phyloP scores from a whole-genome alignment of 2,329 filamentous ascomycete species.

The Cladophialophora psammophila region DNA sequence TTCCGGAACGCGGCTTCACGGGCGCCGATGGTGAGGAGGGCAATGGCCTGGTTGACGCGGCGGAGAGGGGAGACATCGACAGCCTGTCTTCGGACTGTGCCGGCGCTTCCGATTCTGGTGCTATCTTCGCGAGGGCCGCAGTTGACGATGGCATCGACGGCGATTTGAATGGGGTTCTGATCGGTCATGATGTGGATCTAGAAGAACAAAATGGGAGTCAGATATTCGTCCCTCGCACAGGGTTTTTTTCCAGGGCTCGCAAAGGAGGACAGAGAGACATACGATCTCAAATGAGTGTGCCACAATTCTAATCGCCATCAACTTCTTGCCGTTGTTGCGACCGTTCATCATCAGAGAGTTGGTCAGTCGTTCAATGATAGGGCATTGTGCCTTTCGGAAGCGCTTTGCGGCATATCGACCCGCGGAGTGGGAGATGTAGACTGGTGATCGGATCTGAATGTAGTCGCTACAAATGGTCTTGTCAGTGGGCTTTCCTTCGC shows the following conservation, averaged over 20 bases:
- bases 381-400: conserved; percentile 99
- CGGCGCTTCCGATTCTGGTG: conserved; percentile 98
- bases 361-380: conserved; percentile 99
- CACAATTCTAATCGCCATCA: conserved; percentile 99
- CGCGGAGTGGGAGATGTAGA: conserved; percentile 99
- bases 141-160: conserved; percentile 99
- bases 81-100: conserved; percentile 99
- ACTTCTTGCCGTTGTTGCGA: conserved; percentile 99
- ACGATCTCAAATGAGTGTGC: conserved; percentile 99
- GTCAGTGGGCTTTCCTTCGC: conserved; percentile 41
- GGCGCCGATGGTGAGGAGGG: conserved; percentile 98
- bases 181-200: conserved; percentile 99
- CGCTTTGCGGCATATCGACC: conserved; percentile 99
- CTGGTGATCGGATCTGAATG: conserved; percentile 98
- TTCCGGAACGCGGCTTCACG: conserved; percentile 99
- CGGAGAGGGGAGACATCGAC: conserved; percentile 99
- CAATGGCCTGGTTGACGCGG: conserved; percentile 99
- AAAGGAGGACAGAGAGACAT: conserved; percentile 58
- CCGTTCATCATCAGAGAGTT: conserved; percentile 99
- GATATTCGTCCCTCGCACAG: conserved; percentile 4
- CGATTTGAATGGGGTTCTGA: conserved; percentile 99
- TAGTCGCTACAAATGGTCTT: conserved; percentile 76
- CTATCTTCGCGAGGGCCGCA: conserved; percentile 99
- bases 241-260: not conserved
- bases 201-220: conserved; percentile 13